phyloP scores from a whole-genome alignment of 148 eudicot genomes.

The Rhododendron mucronatum region DNA sequence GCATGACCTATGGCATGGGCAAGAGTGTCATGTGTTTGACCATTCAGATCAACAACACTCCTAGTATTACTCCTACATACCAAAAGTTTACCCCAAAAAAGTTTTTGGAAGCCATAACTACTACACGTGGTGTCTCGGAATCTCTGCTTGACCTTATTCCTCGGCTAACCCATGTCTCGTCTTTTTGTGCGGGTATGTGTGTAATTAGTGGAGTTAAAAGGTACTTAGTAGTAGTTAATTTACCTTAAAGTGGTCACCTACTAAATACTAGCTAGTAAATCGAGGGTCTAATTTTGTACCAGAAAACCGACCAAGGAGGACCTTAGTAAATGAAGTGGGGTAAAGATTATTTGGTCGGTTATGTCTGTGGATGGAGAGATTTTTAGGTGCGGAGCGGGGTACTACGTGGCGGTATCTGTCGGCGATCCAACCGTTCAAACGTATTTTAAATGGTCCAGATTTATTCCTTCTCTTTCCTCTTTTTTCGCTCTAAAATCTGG shows the following conservation, averaged over 20 bases:
- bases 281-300: neutral
- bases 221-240: neutral
- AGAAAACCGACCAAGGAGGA: neutral
- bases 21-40: slow-evolving; percentile 14
- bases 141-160: slow-evolving; percentile 18
- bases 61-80: neutral
- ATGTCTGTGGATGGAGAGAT: neutral
- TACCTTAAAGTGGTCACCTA: neutral
- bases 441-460: too few species aligned
- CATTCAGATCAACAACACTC: neutral
- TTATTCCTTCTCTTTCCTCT: too few species aligned
- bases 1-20: neutral
- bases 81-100: slow-evolving; percentile 2
- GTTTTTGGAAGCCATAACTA: neutral
- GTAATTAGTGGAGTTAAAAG: neutral
- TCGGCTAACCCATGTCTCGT: neutral
- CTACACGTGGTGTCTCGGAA: slow-evolving; percentile 23
- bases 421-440: too few species aligned
- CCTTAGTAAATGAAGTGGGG: neutral
- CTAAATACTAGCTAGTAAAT: neutral
- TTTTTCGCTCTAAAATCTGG: too few species aligned
- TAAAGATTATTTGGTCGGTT: neutral
- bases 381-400: too few species aligned
- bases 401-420: too few species aligned
- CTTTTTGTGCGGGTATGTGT: neutral